Evolutionary conservation across 1,284 basidiomycete genomes (phyloP).

Genomic region (Pseudozyma pruni): DNA sequence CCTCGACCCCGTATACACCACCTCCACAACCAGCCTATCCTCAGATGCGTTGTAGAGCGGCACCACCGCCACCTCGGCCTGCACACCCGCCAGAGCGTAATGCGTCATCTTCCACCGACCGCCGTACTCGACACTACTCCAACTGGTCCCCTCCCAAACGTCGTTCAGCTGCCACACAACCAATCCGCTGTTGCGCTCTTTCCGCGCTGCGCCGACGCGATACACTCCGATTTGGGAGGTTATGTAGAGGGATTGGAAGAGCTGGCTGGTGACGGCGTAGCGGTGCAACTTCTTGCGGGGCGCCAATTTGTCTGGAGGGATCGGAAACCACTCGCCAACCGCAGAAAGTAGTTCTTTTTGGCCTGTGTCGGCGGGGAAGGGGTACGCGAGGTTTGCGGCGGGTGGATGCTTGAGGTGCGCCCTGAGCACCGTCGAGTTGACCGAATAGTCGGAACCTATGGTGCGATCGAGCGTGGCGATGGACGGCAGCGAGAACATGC

Average conservation of each 20-base stretch:
- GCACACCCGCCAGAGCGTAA: slow-evolving; percentile 72
- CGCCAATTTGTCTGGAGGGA: neutral
- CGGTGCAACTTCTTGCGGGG: slow-evolving; percentile 16
- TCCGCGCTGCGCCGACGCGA: slow-evolving; percentile 74
- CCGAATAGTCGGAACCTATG: slow-evolving; percentile 71
- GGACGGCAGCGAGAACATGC: slow-evolving; percentile 76
- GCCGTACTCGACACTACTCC: slow-evolving; percentile 75
- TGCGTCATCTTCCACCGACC: slow-evolving; percentile 74
- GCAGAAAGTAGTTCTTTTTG: slow-evolving; percentile 73
- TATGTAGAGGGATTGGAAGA: slow-evolving; percentile 39
- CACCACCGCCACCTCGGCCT: slow-evolving; percentile 72
- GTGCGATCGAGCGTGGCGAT: slow-evolving; percentile 76
- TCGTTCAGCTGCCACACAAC: slow-evolving; percentile 77
- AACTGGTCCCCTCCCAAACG: slow-evolving; percentile 76
- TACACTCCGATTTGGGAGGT: slow-evolving; percentile 75
- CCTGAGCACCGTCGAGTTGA: slow-evolving; percentile 74
- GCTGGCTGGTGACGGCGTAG: slow-evolving; percentile 47
- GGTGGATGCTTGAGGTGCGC: slow-evolving; percentile 74
- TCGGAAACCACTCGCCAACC: slow-evolving; percentile 70
- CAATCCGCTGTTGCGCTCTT: slow-evolving; percentile 75
- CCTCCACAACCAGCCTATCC: slow-evolving; percentile 72
- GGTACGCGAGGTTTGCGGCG: slow-evolving; percentile 73
- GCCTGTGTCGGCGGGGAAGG: slow-evolving; percentile 73
- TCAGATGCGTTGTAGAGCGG: slow-evolving; percentile 72
- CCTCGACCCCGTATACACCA: slow-evolving; percentile 34